phyloP scores from a whole-genome alignment of 371 early-diverging fungal genomes.

The Rhizopus arrhizus region DNA sequence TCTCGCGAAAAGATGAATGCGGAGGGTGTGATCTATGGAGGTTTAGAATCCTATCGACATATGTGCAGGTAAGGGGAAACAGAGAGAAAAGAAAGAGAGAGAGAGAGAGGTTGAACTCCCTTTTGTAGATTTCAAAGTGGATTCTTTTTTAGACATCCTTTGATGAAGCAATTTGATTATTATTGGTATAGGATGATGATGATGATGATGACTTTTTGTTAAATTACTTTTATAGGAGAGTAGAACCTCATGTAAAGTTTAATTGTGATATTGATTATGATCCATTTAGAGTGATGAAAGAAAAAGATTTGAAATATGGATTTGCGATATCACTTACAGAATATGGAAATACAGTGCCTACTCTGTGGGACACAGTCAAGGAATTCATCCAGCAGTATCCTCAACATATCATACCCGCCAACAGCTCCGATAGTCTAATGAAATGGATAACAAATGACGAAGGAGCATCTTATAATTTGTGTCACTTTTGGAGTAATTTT shows the following conservation, averaged over 20 bases:
- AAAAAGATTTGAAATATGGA: constrained; percentile 80
- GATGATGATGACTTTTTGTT: constrained; percentile 72
- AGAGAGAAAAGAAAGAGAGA: neutral
- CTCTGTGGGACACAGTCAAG: constrained; percentile 71
- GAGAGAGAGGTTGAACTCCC: neutral
- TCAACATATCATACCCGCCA: constrained; percentile 36
- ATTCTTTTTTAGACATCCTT: constrained; percentile 74
- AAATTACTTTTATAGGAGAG: constrained; percentile 80
- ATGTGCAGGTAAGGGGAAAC: constrained; percentile 78
- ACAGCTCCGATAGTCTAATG: constrained; percentile 40
- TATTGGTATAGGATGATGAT: constrained; percentile 84
- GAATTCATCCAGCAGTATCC: constrained; percentile 61
- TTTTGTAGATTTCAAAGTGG: constrained; percentile 73
- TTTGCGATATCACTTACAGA: constrained; percentile 81
- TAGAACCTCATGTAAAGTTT: constrained; percentile 93
- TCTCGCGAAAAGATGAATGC: constrained; percentile 59
- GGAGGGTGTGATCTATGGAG: constrained; percentile 82
- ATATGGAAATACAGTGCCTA: constrained; percentile 77
- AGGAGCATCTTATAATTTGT: constrained; percentile 65
- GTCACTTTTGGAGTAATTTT: constrained; percentile 98
- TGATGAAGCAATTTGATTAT: constrained; percentile 73
- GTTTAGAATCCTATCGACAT: constrained; percentile 85
- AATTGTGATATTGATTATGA: constrained; percentile 91
- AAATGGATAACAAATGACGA: constrained; percentile 39
- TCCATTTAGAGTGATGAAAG: constrained; percentile 84